Evolutionary conservation across 352 stramenopile genomes (phyloP).

Genomic region (Blastocystis sp.): DNA sequence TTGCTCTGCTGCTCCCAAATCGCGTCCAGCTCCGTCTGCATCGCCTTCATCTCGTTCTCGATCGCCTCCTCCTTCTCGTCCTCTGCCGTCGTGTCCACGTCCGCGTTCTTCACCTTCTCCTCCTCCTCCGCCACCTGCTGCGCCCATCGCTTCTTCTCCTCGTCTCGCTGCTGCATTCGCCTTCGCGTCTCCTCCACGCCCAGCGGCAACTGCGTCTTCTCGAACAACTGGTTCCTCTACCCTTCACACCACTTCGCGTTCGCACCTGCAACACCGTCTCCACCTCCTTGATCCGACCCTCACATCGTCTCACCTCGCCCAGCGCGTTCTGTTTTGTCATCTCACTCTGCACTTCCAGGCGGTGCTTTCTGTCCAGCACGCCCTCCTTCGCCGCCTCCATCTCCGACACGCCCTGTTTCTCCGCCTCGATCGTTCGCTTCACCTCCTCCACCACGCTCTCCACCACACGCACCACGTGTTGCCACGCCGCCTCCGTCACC

Average conservation of each 20-base stretch:
- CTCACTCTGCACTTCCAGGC: slow-evolving; percentile 83
- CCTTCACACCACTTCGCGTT: neutral
- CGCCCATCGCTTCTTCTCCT: slow-evolving; percentile 78
- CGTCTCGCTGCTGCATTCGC: slow-evolving; percentile 70
- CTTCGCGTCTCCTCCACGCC: slow-evolving; percentile 77
- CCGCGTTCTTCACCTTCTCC: slow-evolving; percentile 78
- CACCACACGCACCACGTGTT: slow-evolving; percentile 75
- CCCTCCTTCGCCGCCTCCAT: neutral
- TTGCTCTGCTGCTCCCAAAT: slow-evolving; percentile 75
- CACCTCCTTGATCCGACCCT: slow-evolving; percentile 80
- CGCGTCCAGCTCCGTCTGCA: slow-evolving; percentile 79
- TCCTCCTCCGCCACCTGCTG: slow-evolving; percentile 75
- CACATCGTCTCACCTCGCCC: slow-evolving; percentile 77
- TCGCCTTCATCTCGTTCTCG: slow-evolving; percentile 77
- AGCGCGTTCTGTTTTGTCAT: slow-evolving; percentile 80
- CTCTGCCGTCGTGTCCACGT: slow-evolving; percentile 77
- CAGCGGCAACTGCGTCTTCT: slow-evolving; percentile 79
- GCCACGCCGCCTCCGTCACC: slow-evolving; percentile 77
- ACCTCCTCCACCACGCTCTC: slow-evolving; percentile 77
- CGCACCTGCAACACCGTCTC: neutral
- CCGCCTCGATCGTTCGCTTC: slow-evolving; percentile 78
- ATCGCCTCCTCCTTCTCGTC: slow-evolving; percentile 75
- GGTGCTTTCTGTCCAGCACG: neutral
- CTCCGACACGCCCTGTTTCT: slow-evolving; percentile 83
- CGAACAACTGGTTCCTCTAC: slow-evolving; percentile 84